These are phyloP conservation scores for Sclerotinia minor DNA, from an alignment of 2,329 filamentous ascomycete genomes.

Conservation along the genomic window DNA sequence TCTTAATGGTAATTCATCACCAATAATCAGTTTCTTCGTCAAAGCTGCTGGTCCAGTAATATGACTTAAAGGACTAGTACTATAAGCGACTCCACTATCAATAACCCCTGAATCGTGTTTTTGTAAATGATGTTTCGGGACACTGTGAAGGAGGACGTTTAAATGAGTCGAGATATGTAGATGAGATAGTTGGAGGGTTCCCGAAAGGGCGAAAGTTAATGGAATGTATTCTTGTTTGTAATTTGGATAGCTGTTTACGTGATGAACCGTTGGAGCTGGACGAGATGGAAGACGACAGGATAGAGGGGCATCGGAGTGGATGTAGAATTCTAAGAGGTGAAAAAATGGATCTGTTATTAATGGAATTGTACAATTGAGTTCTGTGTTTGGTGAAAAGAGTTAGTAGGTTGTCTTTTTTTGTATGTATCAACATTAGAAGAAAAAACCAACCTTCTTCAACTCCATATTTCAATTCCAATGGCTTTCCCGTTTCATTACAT, in stretches of 20 bases:
- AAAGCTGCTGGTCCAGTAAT: constrained; percentile 49
- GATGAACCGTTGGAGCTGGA: constrained; percentile 55
- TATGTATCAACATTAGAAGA: not conserved
- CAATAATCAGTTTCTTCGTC: constrained; percentile 73
- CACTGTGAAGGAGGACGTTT: constrained; percentile 78
- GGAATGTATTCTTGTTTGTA: constrained; percentile 67
- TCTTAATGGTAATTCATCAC: constrained; percentile 75
- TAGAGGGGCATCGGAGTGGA: constrained; percentile 92
- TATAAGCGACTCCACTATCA: constrained; percentile 86
- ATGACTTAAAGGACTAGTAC: constrained; percentile 55
- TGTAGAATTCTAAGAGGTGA: constrained; percentile 93
- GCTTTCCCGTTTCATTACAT: constrained; percentile 82
- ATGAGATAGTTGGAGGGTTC: constrained; percentile 84
- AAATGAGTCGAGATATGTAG: constrained; percentile 87
- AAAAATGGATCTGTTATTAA: constrained; percentile 78
- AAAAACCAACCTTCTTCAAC: constrained; percentile 52
- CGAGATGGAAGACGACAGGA: constrained; percentile 85
- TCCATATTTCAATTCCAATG: constrained; percentile 86
- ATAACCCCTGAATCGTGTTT: constrained; percentile 74
- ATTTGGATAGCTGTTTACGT: constrained; percentile 45
- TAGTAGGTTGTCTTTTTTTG: not conserved
- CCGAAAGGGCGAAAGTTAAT: constrained; percentile 83
- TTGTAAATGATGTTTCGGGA: constrained; percentile 60
- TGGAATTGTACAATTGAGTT: constrained; percentile 81
- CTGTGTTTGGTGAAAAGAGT: constrained; percentile 44